Evolutionary conservation across 2,329 filamentous ascomycete species (phyloP), one percentile per base, ranked within the genome.

Genomic region (Pleomassaria siparia): DNA sequence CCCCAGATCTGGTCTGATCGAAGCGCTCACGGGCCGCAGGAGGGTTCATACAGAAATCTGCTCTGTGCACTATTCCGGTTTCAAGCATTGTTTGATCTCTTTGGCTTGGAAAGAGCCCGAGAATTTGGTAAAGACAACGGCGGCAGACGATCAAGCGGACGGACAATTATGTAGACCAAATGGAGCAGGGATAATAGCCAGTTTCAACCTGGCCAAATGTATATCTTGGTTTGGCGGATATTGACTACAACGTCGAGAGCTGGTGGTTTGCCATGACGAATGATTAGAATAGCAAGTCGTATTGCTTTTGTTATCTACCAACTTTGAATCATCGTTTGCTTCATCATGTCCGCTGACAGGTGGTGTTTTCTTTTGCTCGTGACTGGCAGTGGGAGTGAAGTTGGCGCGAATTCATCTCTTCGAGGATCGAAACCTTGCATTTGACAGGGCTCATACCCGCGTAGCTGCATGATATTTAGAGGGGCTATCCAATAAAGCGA

Each of bases 61-160:
- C 50, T 47, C 40, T 46, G 44, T 28, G 28, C 26, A n/a, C 46
- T 50, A 50, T 18, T 40, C 40, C 37, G 40, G 50, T 52, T 47
- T 52, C 49, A 49, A 46, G 28, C 29, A 11, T 26, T 15, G 49
- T 52, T 52, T 52, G 49, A 52, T 45, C 41, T 48, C 22, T 43
- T 26, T 18, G 33, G 16, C 20, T 30, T 40, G 46, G 50, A 22
- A 30, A 39, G 51, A 44, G n/a, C 46, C 50, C 51, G 46, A 24
- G 24, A 44, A 15, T 15, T 24, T 39, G 53, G 50, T 45, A 50
- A 36, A 25, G 40, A 33, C 37, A 50, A 46, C 33, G 35, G 42
- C 43, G 25, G 41, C 43, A 42, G 46, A 25, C 46, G 30, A 33
- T 8, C 15, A 30, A 28, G 21, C 28, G 26, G 20, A 36, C 37